A percentile compares a stretch with the other conserved stretches of the same genome.
Conservation (phyloP, 305 asterid species). For the Fraxinus sp. region DNA sequence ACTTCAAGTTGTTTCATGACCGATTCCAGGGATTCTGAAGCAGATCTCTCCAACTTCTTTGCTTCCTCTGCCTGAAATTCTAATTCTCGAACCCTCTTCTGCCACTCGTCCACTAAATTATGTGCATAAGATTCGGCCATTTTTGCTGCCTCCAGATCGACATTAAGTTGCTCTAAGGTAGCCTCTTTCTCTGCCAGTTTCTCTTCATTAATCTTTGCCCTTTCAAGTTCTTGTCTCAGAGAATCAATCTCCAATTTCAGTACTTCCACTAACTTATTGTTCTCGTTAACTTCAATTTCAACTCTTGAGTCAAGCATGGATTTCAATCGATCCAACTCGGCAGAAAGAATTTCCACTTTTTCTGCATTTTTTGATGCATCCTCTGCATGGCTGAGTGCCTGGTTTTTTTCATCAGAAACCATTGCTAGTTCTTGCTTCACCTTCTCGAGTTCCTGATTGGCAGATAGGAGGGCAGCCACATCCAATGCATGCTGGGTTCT, state of each 20-base stretch:
- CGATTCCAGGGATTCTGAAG: conserved; percentile 78
- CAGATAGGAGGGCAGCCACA: conserved; percentile 66
- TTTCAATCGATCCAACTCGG: conserved; percentile 66
- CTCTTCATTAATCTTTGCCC: conserved; percentile 49
- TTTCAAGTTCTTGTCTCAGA: conserved; percentile 58
- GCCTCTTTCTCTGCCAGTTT: conserved; percentile 67
- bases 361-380: conserved; percentile 78
- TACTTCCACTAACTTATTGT: conserved; percentile 50
- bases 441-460: conserved; percentile 70
- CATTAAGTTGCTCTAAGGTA: conserved; percentile 71
- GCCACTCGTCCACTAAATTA: conserved; percentile 72
- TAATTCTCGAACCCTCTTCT: conserved; percentile 58
- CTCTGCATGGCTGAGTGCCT: conserved; percentile 78
- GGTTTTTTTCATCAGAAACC: conserved; percentile 70
- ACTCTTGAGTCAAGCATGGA: conserved; percentile 56
- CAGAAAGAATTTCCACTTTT: conserved; percentile 68
- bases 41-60: conserved; percentile 76
- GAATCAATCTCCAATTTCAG: conserved; percentile 57
- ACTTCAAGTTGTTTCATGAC: conserved; percentile 81
- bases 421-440: conserved; percentile 68
- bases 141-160: conserved; percentile 88
- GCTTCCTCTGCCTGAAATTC: conserved; percentile 59
- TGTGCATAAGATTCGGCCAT: conserved; percentile 82
- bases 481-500: conserved; percentile 75
- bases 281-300: conserved; percentile 60